Percentiles rank a stretch among this genome's conserved stretches.
phyloP scores from a whole-genome alignment of 139 green algal genomes.

The Ettlia oleoabundans region DNA sequence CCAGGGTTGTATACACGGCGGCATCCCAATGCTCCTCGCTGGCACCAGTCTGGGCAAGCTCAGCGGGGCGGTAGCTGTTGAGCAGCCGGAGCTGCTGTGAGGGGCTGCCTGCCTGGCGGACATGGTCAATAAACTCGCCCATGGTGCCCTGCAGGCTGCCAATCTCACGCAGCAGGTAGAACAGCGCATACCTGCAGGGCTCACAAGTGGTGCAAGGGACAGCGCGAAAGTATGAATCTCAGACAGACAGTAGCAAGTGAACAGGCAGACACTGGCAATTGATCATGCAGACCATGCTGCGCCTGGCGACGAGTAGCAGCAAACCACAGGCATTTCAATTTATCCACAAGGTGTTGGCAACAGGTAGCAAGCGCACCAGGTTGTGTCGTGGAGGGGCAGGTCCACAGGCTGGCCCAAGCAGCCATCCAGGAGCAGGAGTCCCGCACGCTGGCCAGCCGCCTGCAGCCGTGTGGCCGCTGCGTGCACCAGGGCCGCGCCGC shows the following conservation, averaged over 20 bases:
- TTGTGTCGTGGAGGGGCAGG: conserved; percentile 51
- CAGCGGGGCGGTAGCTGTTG: conserved; percentile 43
- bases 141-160: conserved; percentile 48
- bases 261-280: background rate
- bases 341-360: no score
- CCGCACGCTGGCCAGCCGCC: conserved; percentile 34
- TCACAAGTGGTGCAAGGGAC: background rate
- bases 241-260: background rate
- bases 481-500: conserved; percentile 61
- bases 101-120: conserved; percentile 38
- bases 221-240: no score
- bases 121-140: conserved; percentile 58
- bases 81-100: conserved; percentile 51
- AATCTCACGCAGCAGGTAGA: conserved; percentile 59
- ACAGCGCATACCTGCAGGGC: conserved; percentile 46
- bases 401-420: conserved; percentile 39
- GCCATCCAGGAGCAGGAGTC: conserved; percentile 74
- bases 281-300: no score
- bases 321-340: no score
- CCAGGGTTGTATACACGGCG: conserved; percentile 49
- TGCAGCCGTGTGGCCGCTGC: conserved; percentile 50
- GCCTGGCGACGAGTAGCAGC: no score
- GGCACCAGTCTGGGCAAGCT: conserved; percentile 20
- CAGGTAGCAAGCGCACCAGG: conserved; percentile 35
- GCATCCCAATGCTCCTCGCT: conserved; percentile 54